These are phyloP conservation scores for Blastomyces parvus DNA, from an alignment of 2,329 filamentous ascomycete species.

Conservation along the genomic window DNA sequence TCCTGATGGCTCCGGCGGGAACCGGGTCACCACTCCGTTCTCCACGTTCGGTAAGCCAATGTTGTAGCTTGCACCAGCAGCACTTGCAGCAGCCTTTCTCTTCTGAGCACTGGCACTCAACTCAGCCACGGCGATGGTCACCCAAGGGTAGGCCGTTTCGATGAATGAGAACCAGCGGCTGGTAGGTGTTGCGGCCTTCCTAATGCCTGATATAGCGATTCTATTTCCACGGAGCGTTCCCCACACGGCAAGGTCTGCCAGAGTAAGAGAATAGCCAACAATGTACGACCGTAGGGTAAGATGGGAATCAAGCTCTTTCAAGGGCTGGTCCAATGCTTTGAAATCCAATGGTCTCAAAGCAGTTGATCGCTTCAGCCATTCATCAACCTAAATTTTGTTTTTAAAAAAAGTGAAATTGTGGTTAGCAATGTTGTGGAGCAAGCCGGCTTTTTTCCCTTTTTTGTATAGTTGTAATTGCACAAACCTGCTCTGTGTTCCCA, in stretches of 20 bases:
- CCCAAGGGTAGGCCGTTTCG: slow-evolving; percentile 19
- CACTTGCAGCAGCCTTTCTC: slow-evolving; percentile 19
- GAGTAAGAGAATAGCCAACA: slow-evolving; percentile 16
- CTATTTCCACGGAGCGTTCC: slow-evolving; percentile 19
- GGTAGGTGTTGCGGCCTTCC: slow-evolving; percentile 11
- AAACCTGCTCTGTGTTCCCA: slow-evolving; percentile 15
- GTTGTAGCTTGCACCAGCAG: slow-evolving; percentile 20
- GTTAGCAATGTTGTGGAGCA: background rate
- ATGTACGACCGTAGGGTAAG: slow-evolving; percentile 18
- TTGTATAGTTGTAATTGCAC: background rate
- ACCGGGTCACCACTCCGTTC: slow-evolving; percentile 27
- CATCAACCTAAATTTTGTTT: slow-evolving; percentile 13
- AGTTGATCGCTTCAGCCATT: slow-evolving; percentile 16
- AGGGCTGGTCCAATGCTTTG: slow-evolving; percentile 17
- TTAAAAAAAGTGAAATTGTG: background rate
- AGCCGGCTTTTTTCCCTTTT: background rate
- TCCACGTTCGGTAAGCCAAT: slow-evolving; percentile 25
- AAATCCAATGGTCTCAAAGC: slow-evolving; percentile 15
- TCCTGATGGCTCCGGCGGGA: slow-evolving; percentile 30
- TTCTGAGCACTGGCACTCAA: slow-evolving; percentile 15
- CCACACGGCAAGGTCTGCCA: slow-evolving; percentile 19
- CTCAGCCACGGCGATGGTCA: slow-evolving; percentile 15
- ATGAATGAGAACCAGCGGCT: slow-evolving; percentile 20
- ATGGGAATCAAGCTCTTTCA: slow-evolving; percentile 20
- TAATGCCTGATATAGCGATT: slow-evolving; percentile 14